Conservation (phyloP, 345 rosid species). For the Rubroshorea leprosula region DNA sequence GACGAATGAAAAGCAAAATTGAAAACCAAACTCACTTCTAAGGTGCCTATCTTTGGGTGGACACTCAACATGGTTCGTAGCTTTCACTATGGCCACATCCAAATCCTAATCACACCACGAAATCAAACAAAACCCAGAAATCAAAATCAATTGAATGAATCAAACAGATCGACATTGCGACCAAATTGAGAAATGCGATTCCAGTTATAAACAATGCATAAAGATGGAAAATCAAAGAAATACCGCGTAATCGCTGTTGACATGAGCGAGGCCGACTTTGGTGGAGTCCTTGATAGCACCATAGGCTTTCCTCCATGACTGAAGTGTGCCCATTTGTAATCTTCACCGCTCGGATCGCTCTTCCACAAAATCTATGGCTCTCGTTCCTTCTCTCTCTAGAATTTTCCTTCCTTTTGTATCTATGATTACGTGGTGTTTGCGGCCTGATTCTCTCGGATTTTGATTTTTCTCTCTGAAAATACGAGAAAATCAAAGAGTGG, state of each 20-base stretch:
- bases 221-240: background rate
- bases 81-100: constrained; percentile 97
- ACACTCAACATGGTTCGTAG: constrained; percentile 95
- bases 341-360: constrained; percentile 37
- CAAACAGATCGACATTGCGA: constrained; percentile 16
- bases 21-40: constrained; percentile 50
- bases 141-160: constrained; percentile 12
- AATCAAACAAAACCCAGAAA: constrained; percentile 1
- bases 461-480: background rate
- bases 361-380: constrained; percentile 1
- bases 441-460: background rate
- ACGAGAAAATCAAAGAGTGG: background rate
- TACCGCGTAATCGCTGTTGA: constrained; percentile 97
- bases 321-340: constrained; percentile 78
- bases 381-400: background rate
- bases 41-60: constrained; percentile 97
- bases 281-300: constrained; percentile 96
- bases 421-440: background rate
- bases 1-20: background rate
- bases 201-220: no score
- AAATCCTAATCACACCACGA: constrained; percentile 51
- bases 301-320: constrained; percentile 91
- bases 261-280: constrained; percentile 99
- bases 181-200: constrained; percentile 1
- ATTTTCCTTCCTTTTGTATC: background rate